Base-by-base conservation (phyloP, 75 land plant genomes). In the Picea glauca region DNA sequence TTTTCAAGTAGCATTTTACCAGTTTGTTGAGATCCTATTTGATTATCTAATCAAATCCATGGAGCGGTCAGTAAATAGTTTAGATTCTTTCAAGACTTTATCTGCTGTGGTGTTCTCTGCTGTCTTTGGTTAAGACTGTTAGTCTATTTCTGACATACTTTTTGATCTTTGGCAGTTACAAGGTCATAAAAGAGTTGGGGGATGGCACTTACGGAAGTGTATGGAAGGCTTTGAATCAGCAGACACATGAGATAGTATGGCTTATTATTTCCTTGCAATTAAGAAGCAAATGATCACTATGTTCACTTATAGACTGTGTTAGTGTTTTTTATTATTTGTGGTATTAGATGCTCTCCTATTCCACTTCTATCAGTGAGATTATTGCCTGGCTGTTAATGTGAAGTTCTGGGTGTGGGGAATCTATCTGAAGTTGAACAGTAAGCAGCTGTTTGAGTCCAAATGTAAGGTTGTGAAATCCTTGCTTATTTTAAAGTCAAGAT, bases 121-220 rank as follows among this genome's bases (percentile, higher is more conserved):
- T 60, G 58, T 23, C 58, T 73, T 58, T 30, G 58, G 5, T 66
- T 33, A 5, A 7, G 17, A 58, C 32, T 6, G 7, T 58, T 58
- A 58, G 26, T 26, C 26, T 26, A 26, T 26, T 26, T 26, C 43
- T 75, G 77, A 74, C 61, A 21, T 60, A 33, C n/a, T 33, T 72
- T 15, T 15, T 1, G 12, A 31, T 72, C 60, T 59, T 58, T 12
- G 72, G 60, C 82, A 95, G 98, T 82, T 95, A 93, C 84, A 84
- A 76, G 82, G 79, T 93, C 72, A 85, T 91, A 66, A 81, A 88
- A 67, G 94, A 93, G 85, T 76, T 94, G 76, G 98, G 98, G 8
- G 96, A 94, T 91, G 98, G 98, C 60, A 89, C 96, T 64, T 94
- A 88, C 76, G 98, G 98, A 56, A 84, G 61, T 83, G 98, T 94